Conservation (phyloP, 768 basidiomycete species). For the Trametes cinnabarina region DNA sequence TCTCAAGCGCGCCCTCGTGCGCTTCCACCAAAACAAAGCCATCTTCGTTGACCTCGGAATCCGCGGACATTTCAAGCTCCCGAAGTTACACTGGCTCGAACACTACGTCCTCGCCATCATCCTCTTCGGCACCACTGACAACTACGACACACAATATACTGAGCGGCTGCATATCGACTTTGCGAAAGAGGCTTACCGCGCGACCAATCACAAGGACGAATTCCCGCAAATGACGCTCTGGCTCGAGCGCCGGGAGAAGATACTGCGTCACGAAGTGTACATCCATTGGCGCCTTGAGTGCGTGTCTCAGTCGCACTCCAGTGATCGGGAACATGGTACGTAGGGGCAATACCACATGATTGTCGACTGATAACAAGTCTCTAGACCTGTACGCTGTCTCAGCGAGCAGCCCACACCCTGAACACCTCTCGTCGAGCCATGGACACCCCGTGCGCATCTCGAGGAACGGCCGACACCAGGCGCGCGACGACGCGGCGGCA, state of each 20-base stretch:
- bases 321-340: too few species aligned
- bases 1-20: too few species aligned
- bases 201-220: constrained; percentile 23
- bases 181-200: constrained; percentile 33
- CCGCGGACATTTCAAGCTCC: too few species aligned
- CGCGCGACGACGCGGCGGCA: too few species aligned
- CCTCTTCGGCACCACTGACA: constrained; percentile 18
- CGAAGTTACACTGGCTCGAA: constrained; percentile 24
- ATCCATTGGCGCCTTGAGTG: constrained; percentile 21
- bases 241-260: constrained; percentile 35
- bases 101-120: background rate
- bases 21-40: too few species aligned
- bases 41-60: too few species aligned
- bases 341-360: too few species aligned
- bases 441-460: background rate
- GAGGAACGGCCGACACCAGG: too few species aligned
- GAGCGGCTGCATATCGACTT: constrained; percentile 42
- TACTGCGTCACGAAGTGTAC: constrained; percentile 23
- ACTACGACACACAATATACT: constrained; percentile 30
- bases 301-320: too few species aligned
- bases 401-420: too few species aligned
- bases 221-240: constrained; percentile 41
- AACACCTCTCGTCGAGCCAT: background rate
- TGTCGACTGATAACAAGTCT: background rate
- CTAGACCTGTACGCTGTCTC: background rate